These are phyloP conservation scores for Leishmania braziliensis DNA, from an alignment of 208 protist species.

Conservation along the genomic window DNA sequence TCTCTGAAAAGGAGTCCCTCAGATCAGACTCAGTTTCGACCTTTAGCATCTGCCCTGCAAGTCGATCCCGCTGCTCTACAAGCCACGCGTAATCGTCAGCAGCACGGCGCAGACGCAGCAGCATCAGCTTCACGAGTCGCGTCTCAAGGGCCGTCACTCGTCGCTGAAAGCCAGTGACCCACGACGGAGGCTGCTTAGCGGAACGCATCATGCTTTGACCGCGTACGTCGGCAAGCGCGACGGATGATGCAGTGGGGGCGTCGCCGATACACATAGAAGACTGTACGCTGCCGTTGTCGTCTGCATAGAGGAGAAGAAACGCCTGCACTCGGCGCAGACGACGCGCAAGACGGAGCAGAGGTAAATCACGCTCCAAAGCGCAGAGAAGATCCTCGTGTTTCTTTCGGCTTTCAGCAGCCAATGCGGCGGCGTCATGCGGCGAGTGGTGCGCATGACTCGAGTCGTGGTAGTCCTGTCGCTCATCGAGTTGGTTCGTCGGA, in stretches of 20 bases:
- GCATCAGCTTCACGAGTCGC: constrained; percentile 26
- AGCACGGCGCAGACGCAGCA: constrained; percentile 20
- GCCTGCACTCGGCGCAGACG: constrained; percentile 19
- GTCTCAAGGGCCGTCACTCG: constrained; percentile 22
- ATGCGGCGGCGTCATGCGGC: background rate
- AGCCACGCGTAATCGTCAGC: constrained; percentile 23
- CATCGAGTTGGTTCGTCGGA: background rate
- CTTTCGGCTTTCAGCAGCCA: background rate
- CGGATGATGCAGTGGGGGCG: background rate
- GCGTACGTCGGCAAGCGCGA: background rate
- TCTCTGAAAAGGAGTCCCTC: background rate
- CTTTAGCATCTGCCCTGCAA: background rate
- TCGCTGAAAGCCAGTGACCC: constrained; percentile 10
- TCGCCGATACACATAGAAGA: background rate
- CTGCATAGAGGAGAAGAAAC: background rate
- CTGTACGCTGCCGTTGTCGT: background rate
- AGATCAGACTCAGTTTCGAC: background rate
- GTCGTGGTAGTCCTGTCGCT: too few relatives aligned
- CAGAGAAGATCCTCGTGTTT: background rate
- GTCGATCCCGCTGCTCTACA: background rate
- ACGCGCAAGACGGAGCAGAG: constrained; percentile 17
- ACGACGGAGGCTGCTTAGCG: background rate
- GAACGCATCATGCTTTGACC: background rate
- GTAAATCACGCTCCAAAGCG: constrained; percentile 2
- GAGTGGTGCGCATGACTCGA: background rate